Percentiles rank a stretch among this genome's conserved stretches.
phyloP scores from a whole-genome alignment of 2,329 filamentous ascomycete genomes.

The Pseudocercospora vitis region DNA sequence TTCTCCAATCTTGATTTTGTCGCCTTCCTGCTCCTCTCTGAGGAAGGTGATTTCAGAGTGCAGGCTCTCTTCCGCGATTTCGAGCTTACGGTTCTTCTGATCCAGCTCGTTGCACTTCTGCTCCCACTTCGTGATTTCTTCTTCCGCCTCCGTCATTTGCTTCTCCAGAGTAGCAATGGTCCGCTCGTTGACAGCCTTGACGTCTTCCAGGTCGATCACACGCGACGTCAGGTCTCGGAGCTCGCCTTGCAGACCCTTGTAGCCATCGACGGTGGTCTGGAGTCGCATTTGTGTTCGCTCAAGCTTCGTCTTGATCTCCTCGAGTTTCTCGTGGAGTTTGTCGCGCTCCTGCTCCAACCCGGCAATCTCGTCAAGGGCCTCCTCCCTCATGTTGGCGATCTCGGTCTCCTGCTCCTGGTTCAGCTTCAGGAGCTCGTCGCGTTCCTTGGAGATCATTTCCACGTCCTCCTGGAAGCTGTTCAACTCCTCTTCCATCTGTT shows the following conservation, averaged over 20 bases:
- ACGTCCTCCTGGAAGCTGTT: constrained; percentile 78
- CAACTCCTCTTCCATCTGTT: constrained; percentile 75
- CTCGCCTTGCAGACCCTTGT: constrained; percentile 86
- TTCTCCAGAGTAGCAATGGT: constrained; percentile 80
- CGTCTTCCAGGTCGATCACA: constrained; percentile 83
- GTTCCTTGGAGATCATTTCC: constrained; percentile 74
- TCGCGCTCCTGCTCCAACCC: constrained; percentile 49
- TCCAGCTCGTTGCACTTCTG: constrained; percentile 80
- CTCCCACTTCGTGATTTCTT: constrained; percentile 83
- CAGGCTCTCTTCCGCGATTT: constrained; percentile 87
- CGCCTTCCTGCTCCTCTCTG: constrained; percentile 91
- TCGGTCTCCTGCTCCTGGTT: constrained; percentile 64
- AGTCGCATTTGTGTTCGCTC: constrained; percentile 67
- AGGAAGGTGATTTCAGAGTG: constrained; percentile 94
- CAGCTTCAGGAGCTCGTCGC: constrained; percentile 78
- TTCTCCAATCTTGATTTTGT: constrained; percentile 97
- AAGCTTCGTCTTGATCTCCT: constrained; percentile 51
- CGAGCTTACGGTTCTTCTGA: constrained; percentile 81
- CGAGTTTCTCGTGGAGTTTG: constrained; percentile 30
- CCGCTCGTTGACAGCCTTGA: constrained; percentile 74
- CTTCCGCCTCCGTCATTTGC: constrained; percentile 79
- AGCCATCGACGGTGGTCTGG: constrained; percentile 77
- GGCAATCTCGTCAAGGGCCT: constrained; percentile 61
- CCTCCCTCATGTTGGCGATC: constrained; percentile 53
- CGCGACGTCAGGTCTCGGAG: constrained; percentile 90